Conservation (phyloP, 805 yeast genomes). For the Candida krabiensis region DNA sequence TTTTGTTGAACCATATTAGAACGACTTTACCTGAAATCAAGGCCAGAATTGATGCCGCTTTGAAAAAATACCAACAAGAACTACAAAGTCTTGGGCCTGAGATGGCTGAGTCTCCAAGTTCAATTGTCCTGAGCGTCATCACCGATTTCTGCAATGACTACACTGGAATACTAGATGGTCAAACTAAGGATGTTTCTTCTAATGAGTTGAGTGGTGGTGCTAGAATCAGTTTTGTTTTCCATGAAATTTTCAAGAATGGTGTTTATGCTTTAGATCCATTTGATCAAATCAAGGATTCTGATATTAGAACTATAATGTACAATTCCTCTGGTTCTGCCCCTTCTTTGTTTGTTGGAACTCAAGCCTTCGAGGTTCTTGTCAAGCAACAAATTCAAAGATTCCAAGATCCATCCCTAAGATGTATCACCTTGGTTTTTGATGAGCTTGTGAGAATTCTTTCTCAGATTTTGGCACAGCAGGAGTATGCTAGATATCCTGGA, state of each 20-base stretch:
- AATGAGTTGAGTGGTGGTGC: constrained; percentile 97
- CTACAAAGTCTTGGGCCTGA: constrained; percentile 81
- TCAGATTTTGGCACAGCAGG: constrained; percentile 78
- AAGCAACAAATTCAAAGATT: constrained; percentile 91
- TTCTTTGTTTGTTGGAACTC: constrained; percentile 93
- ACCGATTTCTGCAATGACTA: constrained; percentile 92
- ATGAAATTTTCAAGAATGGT: constrained; percentile 93
- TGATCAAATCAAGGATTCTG: constrained; percentile 93
- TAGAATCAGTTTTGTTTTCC: constrained; percentile 94
- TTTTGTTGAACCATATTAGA: constrained; percentile 86
- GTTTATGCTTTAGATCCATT: constrained; percentile 90
- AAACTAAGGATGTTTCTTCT: constrained; percentile 82
- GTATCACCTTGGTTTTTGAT: constrained; percentile 88
- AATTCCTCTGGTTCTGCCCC: constrained; percentile 97
- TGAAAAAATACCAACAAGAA: constrained; percentile 83
- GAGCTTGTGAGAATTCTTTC: constrained; percentile 89
- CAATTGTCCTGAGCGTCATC: constrained; percentile 85
- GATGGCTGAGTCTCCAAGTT: constrained; percentile 83
- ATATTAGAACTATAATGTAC: constrained; percentile 94
- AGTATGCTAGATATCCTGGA: constrained; percentile 85
- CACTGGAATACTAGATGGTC: constrained; percentile 88
- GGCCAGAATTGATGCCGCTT: constrained; percentile 79
- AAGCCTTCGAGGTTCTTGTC: constrained; percentile 93
- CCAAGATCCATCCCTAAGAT: constrained; percentile 88
- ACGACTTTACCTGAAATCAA: constrained; percentile 90